Conservation (phyloP, 2,329 filamentous ascomycete species). For the Coleophoma crateriformis region DNA sequence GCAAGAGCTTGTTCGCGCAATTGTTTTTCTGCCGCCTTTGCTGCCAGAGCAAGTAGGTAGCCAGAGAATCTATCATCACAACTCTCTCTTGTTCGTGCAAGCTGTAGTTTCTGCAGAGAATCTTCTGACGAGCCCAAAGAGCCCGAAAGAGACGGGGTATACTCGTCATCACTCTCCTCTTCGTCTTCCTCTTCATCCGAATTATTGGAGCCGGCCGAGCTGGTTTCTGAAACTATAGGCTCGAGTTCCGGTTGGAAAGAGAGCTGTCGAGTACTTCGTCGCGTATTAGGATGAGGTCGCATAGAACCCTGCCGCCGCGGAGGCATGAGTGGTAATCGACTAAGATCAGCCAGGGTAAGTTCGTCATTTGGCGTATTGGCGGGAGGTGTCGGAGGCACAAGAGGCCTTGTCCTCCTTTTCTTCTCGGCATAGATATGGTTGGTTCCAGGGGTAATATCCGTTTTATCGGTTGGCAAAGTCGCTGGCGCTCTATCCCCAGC, state of each 20-base stretch:
- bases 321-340: constrained; percentile 25
- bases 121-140: constrained; percentile 27
- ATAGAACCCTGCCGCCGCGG: constrained; percentile 35
- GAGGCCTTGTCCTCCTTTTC: constrained; percentile 13
- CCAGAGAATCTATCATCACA: constrained; percentile 72
- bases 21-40: constrained; percentile 73
- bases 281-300: constrained; percentile 34
- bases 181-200: constrained; percentile 20
- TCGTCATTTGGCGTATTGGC: constrained; percentile 34
- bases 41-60: constrained; percentile 74
- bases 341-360: constrained; percentile 23
- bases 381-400: constrained; percentile 38
- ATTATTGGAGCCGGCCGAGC: constrained; percentile 31
- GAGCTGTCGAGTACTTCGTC: constrained; percentile 31
- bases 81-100: constrained; percentile 55
- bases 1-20: constrained; percentile 71
- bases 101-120: constrained; percentile 23
- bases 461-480: constrained; percentile 62
- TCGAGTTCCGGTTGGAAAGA: constrained; percentile 36
- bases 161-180: constrained; percentile 15
- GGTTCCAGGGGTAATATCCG: constrained; percentile 57
- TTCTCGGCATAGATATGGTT: constrained; percentile 14
- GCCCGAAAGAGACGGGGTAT: constrained; percentile 23
- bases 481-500: constrained; percentile 59
- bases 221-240: constrained; percentile 34